Evolutionary conservation across 306 rosid genomes (phyloP).

Genomic region (Trichosanthes cucumerina): DNA sequence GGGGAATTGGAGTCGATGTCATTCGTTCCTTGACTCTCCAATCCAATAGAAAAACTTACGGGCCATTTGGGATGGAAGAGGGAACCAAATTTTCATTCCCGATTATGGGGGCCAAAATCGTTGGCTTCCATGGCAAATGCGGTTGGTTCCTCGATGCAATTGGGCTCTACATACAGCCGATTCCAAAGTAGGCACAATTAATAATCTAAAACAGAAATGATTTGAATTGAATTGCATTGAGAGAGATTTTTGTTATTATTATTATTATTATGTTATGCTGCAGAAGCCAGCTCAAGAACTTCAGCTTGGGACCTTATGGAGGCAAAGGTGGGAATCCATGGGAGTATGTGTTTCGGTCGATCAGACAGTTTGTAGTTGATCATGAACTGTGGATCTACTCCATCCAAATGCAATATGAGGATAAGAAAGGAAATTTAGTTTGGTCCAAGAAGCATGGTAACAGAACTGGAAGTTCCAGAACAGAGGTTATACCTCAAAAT

Average conservation of each 20-base stretch:
- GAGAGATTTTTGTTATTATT: not conserved
- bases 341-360: not conserved
- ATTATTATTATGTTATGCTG: not conserved
- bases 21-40: not conserved
- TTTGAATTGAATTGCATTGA: not conserved
- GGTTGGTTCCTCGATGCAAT: constrained; percentile 3
- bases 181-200: not conserved
- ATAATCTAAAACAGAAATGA: not conserved
- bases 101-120: not conserved
- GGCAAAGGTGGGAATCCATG: not conserved
- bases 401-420: not conserved
- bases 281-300: not conserved
- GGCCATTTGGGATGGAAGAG: not conserved
- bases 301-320: not conserved
- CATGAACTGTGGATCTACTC: not conserved
- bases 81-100: constrained; percentile 1
- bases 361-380: not conserved
- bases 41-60: not conserved
- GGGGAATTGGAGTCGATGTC: not conserved
- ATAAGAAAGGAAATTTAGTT: not conserved
- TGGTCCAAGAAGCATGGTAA: not conserved
- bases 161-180: not conserved
- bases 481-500: not conserved
- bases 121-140: not conserved
- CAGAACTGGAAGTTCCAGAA: not conserved